Percentiles rank a stretch among this genome's conserved stretches.
These are phyloP conservation scores for Mortierella antarctica DNA, from an alignment of 192 early-diverging fungal genomes.

Conservation along the genomic window DNA sequence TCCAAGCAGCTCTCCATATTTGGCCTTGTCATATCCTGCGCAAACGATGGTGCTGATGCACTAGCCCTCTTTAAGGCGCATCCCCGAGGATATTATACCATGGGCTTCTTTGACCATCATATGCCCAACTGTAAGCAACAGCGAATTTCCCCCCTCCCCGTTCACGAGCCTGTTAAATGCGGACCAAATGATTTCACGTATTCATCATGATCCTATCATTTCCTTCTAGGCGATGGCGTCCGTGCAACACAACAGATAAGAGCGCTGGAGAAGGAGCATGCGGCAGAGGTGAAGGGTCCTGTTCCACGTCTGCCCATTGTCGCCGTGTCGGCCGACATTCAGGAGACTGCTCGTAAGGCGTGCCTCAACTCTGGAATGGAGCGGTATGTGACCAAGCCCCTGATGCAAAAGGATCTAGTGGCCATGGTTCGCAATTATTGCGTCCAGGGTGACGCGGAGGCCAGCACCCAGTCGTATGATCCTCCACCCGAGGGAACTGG, in stretches of 20 bases:
- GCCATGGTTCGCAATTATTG: slow-evolving; percentile 54
- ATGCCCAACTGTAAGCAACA: slow-evolving; percentile 56
- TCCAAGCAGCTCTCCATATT: slow-evolving; percentile 58
- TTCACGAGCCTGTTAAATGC: not conserved
- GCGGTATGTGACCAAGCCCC: slow-evolving; percentile 61
- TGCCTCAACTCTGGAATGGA: slow-evolving; percentile 64
- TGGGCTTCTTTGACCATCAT: slow-evolving; percentile 67
- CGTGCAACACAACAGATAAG: slow-evolving; percentile 63
- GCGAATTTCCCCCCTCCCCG: not conserved
- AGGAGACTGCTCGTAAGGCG: slow-evolving; percentile 54
- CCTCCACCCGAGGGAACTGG: slow-evolving; percentile 29
- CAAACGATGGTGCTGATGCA: slow-evolving; percentile 63
- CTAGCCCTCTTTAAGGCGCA: slow-evolving; percentile 50
- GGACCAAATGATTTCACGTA: not conserved
- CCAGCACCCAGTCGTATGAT: slow-evolving; percentile 29
- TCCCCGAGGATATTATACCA: slow-evolving; percentile 54
- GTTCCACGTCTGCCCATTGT: slow-evolving; percentile 52
- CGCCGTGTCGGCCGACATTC: slow-evolving; percentile 61
- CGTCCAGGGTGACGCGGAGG: slow-evolving; percentile 43
- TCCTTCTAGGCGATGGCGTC: slow-evolving; percentile 56
- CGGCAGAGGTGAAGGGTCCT: slow-evolving; percentile 39
- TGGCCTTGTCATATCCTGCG: slow-evolving; percentile 59
- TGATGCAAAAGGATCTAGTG: slow-evolving; percentile 61
- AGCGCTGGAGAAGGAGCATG: slow-evolving; percentile 49
- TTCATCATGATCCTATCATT: not conserved